These are phyloP conservation scores for Phytopythium montanum DNA, from an alignment of 352 stramenopile species.

Conservation along the genomic window DNA sequence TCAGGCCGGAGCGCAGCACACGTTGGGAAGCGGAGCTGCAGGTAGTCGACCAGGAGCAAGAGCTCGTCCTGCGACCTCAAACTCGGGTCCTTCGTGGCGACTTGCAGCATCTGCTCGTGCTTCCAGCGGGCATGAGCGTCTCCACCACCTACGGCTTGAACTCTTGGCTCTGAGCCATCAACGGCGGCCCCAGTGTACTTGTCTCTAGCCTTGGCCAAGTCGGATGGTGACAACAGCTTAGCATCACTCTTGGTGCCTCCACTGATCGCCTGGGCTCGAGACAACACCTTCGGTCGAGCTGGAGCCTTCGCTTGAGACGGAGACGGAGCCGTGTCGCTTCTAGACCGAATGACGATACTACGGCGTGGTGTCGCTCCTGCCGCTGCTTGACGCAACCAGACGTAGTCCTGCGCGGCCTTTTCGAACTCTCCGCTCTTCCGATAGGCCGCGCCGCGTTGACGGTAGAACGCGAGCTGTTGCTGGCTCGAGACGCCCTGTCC, in stretches of 20 bases:
- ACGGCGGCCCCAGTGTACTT: background rate
- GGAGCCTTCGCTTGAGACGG: background rate
- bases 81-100: constrained; percentile 12
- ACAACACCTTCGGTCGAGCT: background rate
- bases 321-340: background rate
- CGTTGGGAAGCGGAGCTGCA: constrained; percentile 35
- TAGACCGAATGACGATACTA: background rate
- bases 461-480: constrained; percentile 33
- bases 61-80: constrained; percentile 35
- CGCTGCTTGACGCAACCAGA: constrained; percentile 6
- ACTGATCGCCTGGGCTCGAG: background rate
- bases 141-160: background rate
- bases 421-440: constrained; percentile 58
- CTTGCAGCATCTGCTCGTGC: constrained; percentile 16
- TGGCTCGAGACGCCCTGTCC: background rate
- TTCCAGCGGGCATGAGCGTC: constrained; percentile 1
- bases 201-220: background rate
- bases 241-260: background rate
- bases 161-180: background rate
- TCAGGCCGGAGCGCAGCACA: constrained; percentile 35
- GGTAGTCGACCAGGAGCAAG: constrained; percentile 34
- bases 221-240: background rate
- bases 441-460: constrained; percentile 48
- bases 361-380: background rate
- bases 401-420: constrained; percentile 57